These are phyloP conservation scores for Malus fusca DNA, from an alignment of 306 rosid species.

Conservation along the genomic window DNA sequence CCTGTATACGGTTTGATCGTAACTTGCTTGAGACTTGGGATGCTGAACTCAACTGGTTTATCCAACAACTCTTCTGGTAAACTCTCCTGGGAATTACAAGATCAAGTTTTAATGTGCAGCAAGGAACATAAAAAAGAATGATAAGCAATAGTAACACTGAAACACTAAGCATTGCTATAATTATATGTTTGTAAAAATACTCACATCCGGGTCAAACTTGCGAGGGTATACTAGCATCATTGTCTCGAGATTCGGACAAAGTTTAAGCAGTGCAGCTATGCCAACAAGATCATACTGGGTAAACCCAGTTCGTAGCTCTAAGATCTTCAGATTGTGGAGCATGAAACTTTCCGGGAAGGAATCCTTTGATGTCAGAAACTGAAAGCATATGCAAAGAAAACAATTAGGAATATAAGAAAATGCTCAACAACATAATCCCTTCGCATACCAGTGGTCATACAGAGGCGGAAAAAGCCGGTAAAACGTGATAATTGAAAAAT, in stretches of 20 bases:
- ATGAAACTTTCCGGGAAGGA: background rate
- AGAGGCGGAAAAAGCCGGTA: too few relatives aligned
- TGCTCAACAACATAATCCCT: too few relatives aligned
- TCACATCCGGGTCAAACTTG: background rate
- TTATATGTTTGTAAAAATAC: background rate
- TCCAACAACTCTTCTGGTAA: background rate
- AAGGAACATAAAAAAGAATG: background rate
- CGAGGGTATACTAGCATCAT: background rate
- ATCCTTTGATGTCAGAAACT: conserved; percentile 10
- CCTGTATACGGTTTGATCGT: background rate
- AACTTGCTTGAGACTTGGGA: conserved; percentile 14
- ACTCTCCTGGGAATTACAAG: background rate
- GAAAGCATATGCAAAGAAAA: background rate
- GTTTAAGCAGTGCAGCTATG: conserved; percentile 7
- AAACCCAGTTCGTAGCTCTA: background rate
- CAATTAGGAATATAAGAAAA: background rate
- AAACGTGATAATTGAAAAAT: background rate
- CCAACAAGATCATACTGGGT: conserved; percentile 6
- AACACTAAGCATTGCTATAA: background rate
- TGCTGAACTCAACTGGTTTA: background rate
- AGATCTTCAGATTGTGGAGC: conserved; percentile 2
- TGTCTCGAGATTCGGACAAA: background rate
- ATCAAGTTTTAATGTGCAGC: background rate
- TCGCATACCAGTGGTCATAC: background rate
- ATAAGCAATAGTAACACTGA: background rate